A percentile compares a stretch with the other conserved stretches of the same genome.
These are phyloP conservation scores for Medicago lupulina DNA, from an alignment of 306 rosid species.

Conservation along the genomic window DNA sequence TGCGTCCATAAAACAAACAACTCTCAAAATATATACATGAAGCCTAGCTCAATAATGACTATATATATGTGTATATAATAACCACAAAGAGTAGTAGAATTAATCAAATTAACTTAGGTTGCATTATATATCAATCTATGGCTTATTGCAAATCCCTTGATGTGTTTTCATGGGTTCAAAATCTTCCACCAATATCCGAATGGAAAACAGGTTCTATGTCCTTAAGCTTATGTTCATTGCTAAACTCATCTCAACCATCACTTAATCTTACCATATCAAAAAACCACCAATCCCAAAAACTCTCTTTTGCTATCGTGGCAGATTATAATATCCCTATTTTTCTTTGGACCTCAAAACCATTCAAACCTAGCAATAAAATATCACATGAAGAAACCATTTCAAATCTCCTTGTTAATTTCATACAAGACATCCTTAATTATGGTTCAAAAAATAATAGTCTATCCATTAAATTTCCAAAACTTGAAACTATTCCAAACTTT, in stretches of 20 bases:
- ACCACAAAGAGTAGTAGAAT: neutral
- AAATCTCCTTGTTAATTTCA: constrained; percentile 62
- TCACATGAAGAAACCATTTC: constrained; percentile 55
- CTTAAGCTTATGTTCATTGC: constrained; percentile 52
- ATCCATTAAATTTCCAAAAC: constrained; percentile 55
- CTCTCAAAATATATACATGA: constrained; percentile 15
- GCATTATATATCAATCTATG: constrained; percentile 47
- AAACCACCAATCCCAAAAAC: constrained; percentile 48
- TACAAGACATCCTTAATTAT: constrained; percentile 73
- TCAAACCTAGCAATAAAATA: constrained; percentile 51
- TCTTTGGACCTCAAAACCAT: constrained; percentile 82
- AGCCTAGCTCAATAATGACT: neutral
- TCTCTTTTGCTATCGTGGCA: constrained; percentile 63
- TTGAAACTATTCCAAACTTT: constrained; percentile 50
- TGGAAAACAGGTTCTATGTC: constrained; percentile 68
- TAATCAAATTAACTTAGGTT: neutral
- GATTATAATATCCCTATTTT: constrained; percentile 67
- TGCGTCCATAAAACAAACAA: constrained; percentile 39
- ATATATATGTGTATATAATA: constrained; percentile 26
- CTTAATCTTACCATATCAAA: constrained; percentile 68
- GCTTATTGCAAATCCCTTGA: constrained; percentile 63
- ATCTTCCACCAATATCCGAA: constrained; percentile 72
- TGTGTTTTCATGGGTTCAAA: constrained; percentile 75
- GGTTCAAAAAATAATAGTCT: constrained; percentile 58
- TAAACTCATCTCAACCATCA: constrained; percentile 69